Conservation (phyloP, 139 green algal species). For the Micromonas commoda region DNA sequence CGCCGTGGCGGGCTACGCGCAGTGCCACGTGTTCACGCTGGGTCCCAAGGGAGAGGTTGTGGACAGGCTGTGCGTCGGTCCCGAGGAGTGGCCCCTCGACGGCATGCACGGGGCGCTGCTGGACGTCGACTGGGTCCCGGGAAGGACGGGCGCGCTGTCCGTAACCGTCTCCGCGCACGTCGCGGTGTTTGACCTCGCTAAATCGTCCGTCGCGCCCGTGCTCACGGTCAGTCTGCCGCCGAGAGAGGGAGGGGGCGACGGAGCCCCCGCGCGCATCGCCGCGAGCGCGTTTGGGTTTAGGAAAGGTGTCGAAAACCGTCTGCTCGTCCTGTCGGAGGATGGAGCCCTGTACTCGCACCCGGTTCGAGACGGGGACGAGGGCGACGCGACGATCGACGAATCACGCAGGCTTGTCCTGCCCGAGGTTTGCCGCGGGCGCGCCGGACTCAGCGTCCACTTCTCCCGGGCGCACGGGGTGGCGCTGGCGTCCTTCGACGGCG, state of each 20-base stretch:
- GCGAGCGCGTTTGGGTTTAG: background rate
- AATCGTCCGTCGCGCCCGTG: slow-evolving; percentile 25
- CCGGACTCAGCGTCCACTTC: background rate
- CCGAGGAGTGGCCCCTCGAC: background rate
- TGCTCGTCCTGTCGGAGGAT: background rate
- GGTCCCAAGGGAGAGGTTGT: slow-evolving; percentile 31
- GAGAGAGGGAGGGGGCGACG: no score
- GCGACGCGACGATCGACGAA: background rate
- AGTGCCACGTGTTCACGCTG: slow-evolving; percentile 39
- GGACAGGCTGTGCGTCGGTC: slow-evolving; percentile 29
- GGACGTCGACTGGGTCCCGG: slow-evolving; percentile 32
- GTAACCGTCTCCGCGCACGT: slow-evolving; percentile 24
- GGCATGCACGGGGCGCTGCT: background rate
- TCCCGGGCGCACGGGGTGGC: background rate
- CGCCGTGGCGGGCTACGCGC: slow-evolving; percentile 34
- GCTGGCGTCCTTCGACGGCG: slow-evolving; percentile 2
- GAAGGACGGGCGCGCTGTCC: slow-evolving; percentile 22
- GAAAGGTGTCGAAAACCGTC: background rate
- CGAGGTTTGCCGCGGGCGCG: background rate
- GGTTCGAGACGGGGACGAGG: background rate
- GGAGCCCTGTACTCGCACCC: background rate
- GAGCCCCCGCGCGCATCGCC: background rate
- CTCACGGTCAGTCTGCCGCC: background rate
- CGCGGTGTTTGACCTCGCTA: slow-evolving; percentile 30
- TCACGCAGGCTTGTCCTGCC: background rate